Base-by-base conservation (phyloP, 2,329 filamentous ascomycete genomes). In the Penicillium olsonii region DNA sequence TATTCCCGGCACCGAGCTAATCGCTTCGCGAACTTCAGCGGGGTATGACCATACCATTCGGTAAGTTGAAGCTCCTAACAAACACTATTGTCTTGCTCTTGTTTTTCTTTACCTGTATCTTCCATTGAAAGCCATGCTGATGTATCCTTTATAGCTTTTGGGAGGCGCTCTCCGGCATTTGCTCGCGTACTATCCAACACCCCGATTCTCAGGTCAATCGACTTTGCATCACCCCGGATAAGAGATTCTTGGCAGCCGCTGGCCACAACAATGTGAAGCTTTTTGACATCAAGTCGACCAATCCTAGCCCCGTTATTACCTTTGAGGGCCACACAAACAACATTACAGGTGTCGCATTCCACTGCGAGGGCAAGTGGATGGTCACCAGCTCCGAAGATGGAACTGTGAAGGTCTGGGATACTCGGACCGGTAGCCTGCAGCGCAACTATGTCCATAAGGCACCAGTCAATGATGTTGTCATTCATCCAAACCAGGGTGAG, bases 301-400 rank as follows among this genome's bases (percentile, higher is more conserved):
- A 97, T 64, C 92, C 94, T 2, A 94, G 92, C 59, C 88, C 94
- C 1, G 81, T 97, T 19, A 84, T 97, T 65, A 92, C 88, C 17
- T 97, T 99, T 65, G 92, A 97, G 68, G 94, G 94, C 35, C 94
- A 99, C 74, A 94, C 90, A 11, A 90, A 87, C 59, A 99, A 99
- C 66, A 87, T 99, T 68, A 99, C 94, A 0, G 94, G 94, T 37
- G 89, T 99, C 39, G 92, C 92, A 10, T 99, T 99, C 69, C 94
- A 99, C 71, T 97, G 92, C 70, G 94, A 99, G 72, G 92, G 92
- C 10, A 99, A 99, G 75, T 99, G 94, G 94, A 96, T 99, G 89
- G 94, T 97, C 15, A 99, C 94, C 9, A 95, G 88, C 71, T 95
- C 90, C 39, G 94, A 99, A 72, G 94, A 99, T 67, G 90, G 92